Base-by-base conservation (phyloP, 192 early-diverging fungal species). In the Entomortierella lignicola region DNA sequence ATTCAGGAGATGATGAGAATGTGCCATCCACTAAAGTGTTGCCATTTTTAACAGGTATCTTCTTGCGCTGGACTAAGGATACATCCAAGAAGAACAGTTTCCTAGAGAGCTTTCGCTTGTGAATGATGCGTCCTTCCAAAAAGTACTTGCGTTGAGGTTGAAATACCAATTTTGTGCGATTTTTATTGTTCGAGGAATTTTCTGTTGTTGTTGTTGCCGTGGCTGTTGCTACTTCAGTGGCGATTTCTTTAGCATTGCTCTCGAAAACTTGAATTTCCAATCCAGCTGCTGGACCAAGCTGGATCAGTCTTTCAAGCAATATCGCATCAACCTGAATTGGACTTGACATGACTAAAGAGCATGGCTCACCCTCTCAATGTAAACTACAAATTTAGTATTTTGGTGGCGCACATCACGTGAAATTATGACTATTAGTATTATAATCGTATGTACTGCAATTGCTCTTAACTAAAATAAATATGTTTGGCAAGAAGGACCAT, bases 111-210 rank as follows among this genome's bases (percentile, higher is more conserved):
- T 79, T 79, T 20, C 75, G 50, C 52, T 79, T 79, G 37, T 79
- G 75, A 42, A 79, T 79, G 63, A 79, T 70, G 4, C 75, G 67
- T 6, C 67, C 75, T 41, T 79, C 67, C 27, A 79, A 7, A 41
- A 60, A 52, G 31, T 69, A 79, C 27, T 34, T 51, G 25, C 55
- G 44, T 26, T 69, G 66, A 1, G 75, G 75, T 42, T 79, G 47
- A 32, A 79, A 77, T 20, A 48, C 44, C 18, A 57, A 21, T 25
- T 58, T 62, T 6, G 20, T n/a, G 39, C 18, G 27, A 20, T 27
- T 27, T 3, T 54, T 29, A 18, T 4, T 8, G 5, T 60, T 11
- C 4, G 20, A n/a, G 58, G 32, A n/a, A 44, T 23, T 43, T 10
- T 37, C n/a, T 26, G 13, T 34, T 57, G 20, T 6, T 60, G 58